Conservation (phyloP, 2,329 filamentous ascomycete species). For the Pseudocercospora vitis region DNA sequence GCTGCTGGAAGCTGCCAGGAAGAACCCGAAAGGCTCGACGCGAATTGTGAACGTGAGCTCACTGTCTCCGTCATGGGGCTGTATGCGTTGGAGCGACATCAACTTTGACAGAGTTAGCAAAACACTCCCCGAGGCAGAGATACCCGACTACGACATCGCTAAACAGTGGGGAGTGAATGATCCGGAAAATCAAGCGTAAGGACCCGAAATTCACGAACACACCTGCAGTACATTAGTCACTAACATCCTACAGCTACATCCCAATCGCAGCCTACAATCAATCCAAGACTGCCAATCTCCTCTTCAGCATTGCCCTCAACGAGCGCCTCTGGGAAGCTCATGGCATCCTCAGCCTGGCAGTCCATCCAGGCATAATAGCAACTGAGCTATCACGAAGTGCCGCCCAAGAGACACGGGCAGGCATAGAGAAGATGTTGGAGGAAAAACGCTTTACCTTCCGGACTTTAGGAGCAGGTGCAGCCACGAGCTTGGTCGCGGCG, state of each 20-base stretch:
- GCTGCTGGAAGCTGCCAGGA: slow-evolving; percentile 14
- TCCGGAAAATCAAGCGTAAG: background rate
- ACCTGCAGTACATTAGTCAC: too few species aligned
- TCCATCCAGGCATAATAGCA: slow-evolving; percentile 23
- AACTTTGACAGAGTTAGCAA: slow-evolving; percentile 40
- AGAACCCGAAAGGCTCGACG: slow-evolving; percentile 10
- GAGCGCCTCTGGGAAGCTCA: slow-evolving; percentile 30
- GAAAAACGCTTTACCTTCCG: background rate
- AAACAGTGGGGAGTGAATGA: slow-evolving; percentile 26
- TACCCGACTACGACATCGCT: slow-evolving; percentile 32
- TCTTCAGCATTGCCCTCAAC: slow-evolving; percentile 36
- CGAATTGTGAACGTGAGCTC: slow-evolving; percentile 24
- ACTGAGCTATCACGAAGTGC: slow-evolving; percentile 20
- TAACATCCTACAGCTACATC: slow-evolving; percentile 28
- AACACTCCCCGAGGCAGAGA: slow-evolving; percentile 37
- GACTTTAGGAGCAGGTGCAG: slow-evolving; percentile 4
- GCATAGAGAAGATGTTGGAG: background rate
- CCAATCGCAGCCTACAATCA: slow-evolving; percentile 39
- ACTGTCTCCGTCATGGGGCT: slow-evolving; percentile 27
- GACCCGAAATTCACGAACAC: background rate
- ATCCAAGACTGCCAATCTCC: slow-evolving; percentile 41
- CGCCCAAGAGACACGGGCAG: background rate
- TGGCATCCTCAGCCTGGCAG: slow-evolving; percentile 17
- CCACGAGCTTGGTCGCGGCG: slow-evolving; percentile 8
- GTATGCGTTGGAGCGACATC: slow-evolving; percentile 42